Evolutionary conservation across 306 rosid species (phyloP).

Genomic region (Vicia villosa): DNA sequence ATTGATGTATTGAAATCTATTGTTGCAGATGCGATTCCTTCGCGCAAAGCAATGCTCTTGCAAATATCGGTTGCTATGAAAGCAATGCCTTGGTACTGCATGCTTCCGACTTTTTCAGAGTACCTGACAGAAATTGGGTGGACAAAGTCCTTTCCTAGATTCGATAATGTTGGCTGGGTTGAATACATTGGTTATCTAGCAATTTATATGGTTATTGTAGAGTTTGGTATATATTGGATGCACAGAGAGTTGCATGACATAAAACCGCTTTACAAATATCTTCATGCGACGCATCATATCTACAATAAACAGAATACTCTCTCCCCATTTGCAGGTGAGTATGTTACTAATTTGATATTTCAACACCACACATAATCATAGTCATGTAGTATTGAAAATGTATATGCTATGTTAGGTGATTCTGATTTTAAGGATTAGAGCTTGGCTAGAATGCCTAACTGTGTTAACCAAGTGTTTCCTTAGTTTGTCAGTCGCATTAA

Average conservation of each 20-base stretch:
- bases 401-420: constrained; percentile 2
- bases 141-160: constrained; percentile 73
- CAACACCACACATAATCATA: not conserved
- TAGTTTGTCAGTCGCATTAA: too few species aligned
- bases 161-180: constrained; percentile 59
- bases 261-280: constrained; percentile 88
- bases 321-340: constrained; percentile 95
- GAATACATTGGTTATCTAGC: constrained; percentile 56
- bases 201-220: constrained; percentile 65
- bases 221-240: constrained; percentile 94
- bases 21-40: constrained; percentile 82
- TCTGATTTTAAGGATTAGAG: constrained; percentile 1
- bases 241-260: constrained; percentile 92
- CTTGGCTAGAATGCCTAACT: too few species aligned
- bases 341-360: constrained; percentile 33
- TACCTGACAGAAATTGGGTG: constrained; percentile 78
- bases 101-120: constrained; percentile 80
- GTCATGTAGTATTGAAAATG: not conserved
- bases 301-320: constrained; percentile 95
- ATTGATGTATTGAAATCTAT: constrained; percentile 29
- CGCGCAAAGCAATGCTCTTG: constrained; percentile 72
- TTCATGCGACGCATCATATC: constrained; percentile 87
- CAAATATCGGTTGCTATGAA: constrained; percentile 84
- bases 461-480: too few species aligned
- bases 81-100: constrained; percentile 87